Evolutionary conservation across 352 stramenopile species (phyloP), one percentile per base, ranked within the genome.

Genomic region (Globisporangium apiculatum): DNA sequence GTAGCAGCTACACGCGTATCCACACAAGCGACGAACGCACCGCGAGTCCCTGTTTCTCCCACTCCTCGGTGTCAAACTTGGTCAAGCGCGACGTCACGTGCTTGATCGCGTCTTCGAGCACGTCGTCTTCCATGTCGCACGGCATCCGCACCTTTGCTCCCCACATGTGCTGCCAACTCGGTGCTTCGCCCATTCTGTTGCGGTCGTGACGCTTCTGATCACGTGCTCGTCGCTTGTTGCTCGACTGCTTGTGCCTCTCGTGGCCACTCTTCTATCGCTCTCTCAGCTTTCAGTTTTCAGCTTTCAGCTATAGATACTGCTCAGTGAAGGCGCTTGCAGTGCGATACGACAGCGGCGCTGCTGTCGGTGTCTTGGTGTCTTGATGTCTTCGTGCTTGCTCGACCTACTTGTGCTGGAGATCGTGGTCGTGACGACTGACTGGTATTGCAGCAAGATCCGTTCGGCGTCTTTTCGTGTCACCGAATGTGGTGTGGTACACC

Each of bases 91-190:
- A 68, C 10, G 80, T 91, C 17, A 89, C 69, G 61, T 75, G 66
- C 65, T 94, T 90, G 71, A 92, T 94, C 35, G 71, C 74, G 62
- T 93, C 83, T 62, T 93, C 83, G n/a, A 94, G 71, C 51, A 93
- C 76, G 67, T 94, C 79, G 65, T 94, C 85, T 58, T 90, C 79
- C 85, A 94, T 94, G 60, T 93, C 83, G 64, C 83, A 93, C 36
- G 85, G 85, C 79, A 91, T 94, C 65, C 87, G 87, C 49, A 94
- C 84, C 57, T 88, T 89, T 49, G 83, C 79, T 24, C 83, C 83
- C 81, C 83, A 94, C 85, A 94, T 94, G 69, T 92, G 74, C 61
- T 90, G 81, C 85, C 83, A 94, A 43, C 79, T 91, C 46, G 81
- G 81, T 14, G 79, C 81, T 51, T 93, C 80, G 24, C 77, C 75